These are phyloP conservation scores for Pelargonium citronellum DNA, from an alignment of 441 rosid species.

Conservation along the genomic window DNA sequence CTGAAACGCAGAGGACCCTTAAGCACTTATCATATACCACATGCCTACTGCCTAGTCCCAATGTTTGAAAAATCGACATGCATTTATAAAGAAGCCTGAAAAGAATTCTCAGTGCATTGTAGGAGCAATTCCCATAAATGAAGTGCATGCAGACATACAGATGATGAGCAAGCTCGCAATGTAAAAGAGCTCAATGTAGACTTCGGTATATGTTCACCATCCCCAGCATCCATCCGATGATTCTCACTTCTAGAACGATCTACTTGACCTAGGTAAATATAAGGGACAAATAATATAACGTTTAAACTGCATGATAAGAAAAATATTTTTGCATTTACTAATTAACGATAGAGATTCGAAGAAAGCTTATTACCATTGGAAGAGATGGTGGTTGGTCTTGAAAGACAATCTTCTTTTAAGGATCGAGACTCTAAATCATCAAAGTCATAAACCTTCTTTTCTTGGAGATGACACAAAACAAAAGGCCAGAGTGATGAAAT, in stretches of 20 bases:
- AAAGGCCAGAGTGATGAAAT: conserved; percentile 59
- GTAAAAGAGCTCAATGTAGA: conserved; percentile 28
- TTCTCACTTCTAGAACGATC: conserved; percentile 31
- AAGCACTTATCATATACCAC: not conserved
- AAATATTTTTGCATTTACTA: not conserved
- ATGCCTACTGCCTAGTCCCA: conserved; percentile 2
- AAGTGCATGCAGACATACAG: conserved; percentile 42
- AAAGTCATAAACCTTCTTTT: conserved; percentile 50
- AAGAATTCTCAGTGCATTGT: not conserved
- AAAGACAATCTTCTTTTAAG: conserved; percentile 24
- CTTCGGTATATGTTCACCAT: conserved; percentile 30
- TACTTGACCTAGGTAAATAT: conserved; percentile 38
- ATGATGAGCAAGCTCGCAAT: conserved; percentile 57
- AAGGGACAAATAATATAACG: conserved; percentile 5
- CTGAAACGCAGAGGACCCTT: not conserved
- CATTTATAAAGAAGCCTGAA: too few species aligned
- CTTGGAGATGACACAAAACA: conserved; percentile 60
- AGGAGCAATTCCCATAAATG: not conserved
- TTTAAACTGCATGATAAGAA: not conserved
- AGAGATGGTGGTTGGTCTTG: conserved; percentile 25
- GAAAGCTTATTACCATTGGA: conserved; percentile 28
- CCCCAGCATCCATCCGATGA: conserved; percentile 28
- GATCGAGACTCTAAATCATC: conserved; percentile 26
- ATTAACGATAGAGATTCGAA: not conserved
- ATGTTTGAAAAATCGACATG: conserved; percentile 5